These are phyloP conservation scores for Globisporangium uncinulatum DNA, from an alignment of 352 stramenopile genomes.

Conservation along the genomic window DNA sequence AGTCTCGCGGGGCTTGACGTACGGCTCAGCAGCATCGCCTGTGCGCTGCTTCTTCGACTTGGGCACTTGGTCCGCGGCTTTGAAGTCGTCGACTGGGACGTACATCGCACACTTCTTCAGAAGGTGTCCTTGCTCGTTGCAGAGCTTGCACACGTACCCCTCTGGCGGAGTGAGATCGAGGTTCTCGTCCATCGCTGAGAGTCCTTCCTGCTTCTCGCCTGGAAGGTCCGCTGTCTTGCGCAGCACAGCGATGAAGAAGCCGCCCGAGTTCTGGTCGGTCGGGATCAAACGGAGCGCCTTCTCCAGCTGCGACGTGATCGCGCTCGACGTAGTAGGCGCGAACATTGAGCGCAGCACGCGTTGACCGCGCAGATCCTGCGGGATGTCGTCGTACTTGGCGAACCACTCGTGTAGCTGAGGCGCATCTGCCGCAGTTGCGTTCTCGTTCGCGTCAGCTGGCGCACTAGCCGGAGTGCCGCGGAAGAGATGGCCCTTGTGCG, in stretches of 20 bases:
- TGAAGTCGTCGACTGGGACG: conserved; percentile 39
- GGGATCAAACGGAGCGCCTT: conserved; percentile 94
- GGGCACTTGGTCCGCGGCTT: conserved; percentile 18
- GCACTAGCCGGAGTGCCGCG: conserved; percentile 13
- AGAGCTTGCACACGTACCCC: conserved; percentile 81
- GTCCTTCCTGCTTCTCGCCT: conserved; percentile 41
- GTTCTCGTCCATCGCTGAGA: conserved; percentile 41
- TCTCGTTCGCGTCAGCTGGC: conserved; percentile 6
- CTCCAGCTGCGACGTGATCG: conserved; percentile 49
- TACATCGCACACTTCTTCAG: conserved; percentile 71
- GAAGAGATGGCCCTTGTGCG: conserved; percentile 73
- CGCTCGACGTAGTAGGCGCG: conserved; percentile 33
- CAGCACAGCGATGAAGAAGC: conserved; percentile 98
- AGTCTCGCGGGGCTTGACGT: conserved; percentile 54
- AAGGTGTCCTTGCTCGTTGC: conserved; percentile 52
- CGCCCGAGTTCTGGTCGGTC: conserved; percentile 97
- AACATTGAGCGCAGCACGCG: conserved; percentile 85
- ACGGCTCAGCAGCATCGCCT: conserved; percentile 16
- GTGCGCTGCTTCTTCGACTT: conserved; percentile 49
- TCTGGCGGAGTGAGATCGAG: conserved; percentile 29
- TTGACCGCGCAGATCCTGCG: conserved; percentile 55
- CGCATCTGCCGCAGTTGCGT: neutral
- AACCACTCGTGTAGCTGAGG: conserved; percentile 73
- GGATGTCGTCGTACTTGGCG: conserved; percentile 46
- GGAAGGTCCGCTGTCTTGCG: conserved; percentile 71